Evolutionary conservation across 2,329 filamentous ascomycete species (phyloP).

Genomic region (Ceratocystis diversiconidia): DNA sequence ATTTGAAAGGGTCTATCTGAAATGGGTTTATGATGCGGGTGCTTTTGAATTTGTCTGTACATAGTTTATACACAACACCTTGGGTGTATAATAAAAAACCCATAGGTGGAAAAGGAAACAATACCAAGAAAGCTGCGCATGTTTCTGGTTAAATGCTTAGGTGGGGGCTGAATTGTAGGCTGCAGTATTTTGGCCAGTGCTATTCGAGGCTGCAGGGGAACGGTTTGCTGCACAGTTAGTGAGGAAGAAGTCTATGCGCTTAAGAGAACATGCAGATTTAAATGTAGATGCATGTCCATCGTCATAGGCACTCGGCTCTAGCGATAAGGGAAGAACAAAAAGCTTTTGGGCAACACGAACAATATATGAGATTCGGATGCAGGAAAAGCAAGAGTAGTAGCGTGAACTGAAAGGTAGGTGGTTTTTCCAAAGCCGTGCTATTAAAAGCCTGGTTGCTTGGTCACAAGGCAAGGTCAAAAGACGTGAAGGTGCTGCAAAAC

Average conservation of each 20-base stretch:
- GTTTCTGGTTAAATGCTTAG: background rate
- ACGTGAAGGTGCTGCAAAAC: background rate
- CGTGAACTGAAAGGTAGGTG: too few relatives aligned
- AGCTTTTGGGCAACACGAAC: too few relatives aligned
- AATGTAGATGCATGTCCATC: background rate
- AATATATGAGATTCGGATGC: too few relatives aligned
- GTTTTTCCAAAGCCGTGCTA: too few relatives aligned
- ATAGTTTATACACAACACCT: too few relatives aligned
- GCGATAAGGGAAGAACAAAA: too few relatives aligned
- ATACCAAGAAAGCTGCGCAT: background rate
- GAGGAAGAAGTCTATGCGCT: background rate
- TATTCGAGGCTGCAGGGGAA: too few relatives aligned
- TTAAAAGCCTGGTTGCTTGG: too few relatives aligned
- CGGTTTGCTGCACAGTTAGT: background rate
- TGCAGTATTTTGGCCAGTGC: background rate
- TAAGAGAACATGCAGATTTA: background rate
- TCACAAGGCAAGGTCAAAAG: background rate
- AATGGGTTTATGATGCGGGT: background rate
- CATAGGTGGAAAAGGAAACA: background rate
- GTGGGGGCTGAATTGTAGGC: background rate
- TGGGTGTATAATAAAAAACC: too few relatives aligned
- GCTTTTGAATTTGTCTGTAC: background rate
- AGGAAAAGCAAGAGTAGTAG: too few relatives aligned
- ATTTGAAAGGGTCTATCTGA: slow-evolving; percentile 8
- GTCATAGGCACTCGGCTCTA: background rate